A percentile compares a stretch with the other conserved stretches of the same genome.
These are phyloP conservation scores for Candida tibetensis DNA, from an alignment of 805 yeast genomes.

Conservation along the genomic window DNA sequence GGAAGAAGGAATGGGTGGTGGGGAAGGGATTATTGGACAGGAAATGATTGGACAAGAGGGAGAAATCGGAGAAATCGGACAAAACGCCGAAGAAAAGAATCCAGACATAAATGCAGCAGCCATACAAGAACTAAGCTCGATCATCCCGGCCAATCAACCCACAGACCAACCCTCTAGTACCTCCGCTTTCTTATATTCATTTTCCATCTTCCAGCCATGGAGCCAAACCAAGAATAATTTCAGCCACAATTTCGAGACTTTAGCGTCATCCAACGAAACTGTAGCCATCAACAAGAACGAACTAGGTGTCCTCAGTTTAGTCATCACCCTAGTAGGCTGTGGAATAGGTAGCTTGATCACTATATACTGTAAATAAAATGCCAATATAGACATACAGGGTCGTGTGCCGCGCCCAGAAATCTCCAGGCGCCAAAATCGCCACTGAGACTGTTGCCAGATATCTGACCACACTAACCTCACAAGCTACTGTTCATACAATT, in stretches of 20 bases:
- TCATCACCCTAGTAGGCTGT: constrained; percentile 16
- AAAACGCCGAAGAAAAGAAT: neutral
- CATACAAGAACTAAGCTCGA: no score
- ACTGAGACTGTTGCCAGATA: constrained; percentile 4
- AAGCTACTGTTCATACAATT: neutral
- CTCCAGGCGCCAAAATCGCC: constrained; percentile 7
- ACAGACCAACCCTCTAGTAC: neutral
- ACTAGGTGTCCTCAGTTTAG: constrained; percentile 16
- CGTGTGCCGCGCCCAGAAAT: constrained; percentile 3
- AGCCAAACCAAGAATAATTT: constrained; percentile 4
- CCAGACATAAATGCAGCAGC: no score
- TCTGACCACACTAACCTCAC: neutral
- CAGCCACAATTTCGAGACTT: constrained; percentile 15
- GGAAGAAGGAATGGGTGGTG: constrained; percentile 3
- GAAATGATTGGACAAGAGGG: constrained; percentile 4
- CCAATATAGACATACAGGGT: neutral
- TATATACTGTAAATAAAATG: constrained; percentile 11
- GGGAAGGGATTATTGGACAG: constrained; percentile 1
- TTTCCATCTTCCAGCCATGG: constrained; percentile 13
- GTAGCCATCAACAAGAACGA: constrained; percentile 23
- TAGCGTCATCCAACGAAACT: constrained; percentile 11
- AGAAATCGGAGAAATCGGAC: neutral
- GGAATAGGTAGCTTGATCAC: constrained; percentile 20
- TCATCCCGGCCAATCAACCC: no score
- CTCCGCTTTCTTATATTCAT: neutral